Conservation (phyloP, 202 grass and related monocot species). For the Hordeum pubiflorum region DNA sequence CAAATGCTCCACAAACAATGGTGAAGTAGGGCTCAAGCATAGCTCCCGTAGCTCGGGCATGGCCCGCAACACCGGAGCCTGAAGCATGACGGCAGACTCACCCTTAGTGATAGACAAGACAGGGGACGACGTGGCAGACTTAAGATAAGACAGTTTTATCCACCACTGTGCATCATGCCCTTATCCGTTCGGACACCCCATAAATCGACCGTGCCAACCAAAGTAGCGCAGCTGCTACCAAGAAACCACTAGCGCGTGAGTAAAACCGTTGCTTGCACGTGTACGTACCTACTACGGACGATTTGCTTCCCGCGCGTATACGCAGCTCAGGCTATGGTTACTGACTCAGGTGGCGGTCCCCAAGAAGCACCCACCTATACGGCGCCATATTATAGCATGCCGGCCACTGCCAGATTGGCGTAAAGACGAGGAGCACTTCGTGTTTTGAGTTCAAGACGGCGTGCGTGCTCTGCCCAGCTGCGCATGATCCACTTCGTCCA, state of each 20-base stretch:
- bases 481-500: not conserved
- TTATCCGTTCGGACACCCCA: not conserved
- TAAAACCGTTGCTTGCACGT: not conserved
- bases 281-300: not conserved
- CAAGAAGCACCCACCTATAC: not conserved
- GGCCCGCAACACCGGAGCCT: too few species aligned
- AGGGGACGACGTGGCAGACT: too few species aligned
- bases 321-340: not conserved
- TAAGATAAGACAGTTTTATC: too few species aligned
- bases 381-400: conserved; percentile 4
- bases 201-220: not conserved
- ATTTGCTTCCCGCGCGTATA: not conserved
- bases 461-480: not conserved
- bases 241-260: not conserved
- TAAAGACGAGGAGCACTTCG: not conserved
- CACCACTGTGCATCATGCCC: too few species aligned
- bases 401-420: not conserved
- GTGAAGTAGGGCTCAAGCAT: too few species aligned
- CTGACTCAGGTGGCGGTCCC: not conserved
- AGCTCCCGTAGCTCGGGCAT: too few species aligned
- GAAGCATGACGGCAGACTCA: too few species aligned
- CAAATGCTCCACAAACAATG: too few species aligned
- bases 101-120: too few species aligned
- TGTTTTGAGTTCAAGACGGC: not conserved
- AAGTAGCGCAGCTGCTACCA: not conserved